A percentile compares a stretch with the other conserved stretches of the same genome.
Evolutionary conservation across 2,329 filamentous ascomycete genomes (phyloP).

Genomic region (Mariannaea elegans): DNA sequence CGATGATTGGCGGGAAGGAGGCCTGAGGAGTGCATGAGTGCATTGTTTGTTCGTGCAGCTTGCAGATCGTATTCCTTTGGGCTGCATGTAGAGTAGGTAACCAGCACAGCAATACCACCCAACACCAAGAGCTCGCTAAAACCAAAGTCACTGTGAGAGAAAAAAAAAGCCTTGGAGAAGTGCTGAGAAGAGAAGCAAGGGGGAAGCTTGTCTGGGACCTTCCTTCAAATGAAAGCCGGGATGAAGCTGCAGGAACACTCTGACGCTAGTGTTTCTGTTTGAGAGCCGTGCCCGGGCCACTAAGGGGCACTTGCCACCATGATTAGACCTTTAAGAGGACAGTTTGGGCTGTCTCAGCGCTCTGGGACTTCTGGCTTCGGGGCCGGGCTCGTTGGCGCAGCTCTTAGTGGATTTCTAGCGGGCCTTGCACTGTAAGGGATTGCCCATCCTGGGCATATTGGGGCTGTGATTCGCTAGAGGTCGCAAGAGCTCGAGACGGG

Average conservation of each 20-base stretch:
- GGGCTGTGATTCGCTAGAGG: constrained; percentile 1
- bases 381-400: constrained; percentile 13
- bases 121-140: neutral
- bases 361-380: constrained; percentile 13
- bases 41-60: constrained; percentile 7
- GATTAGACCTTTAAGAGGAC: neutral
- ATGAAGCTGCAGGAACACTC: constrained; percentile 42
- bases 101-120: neutral
- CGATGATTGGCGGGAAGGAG: neutral
- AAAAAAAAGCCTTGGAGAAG: neutral
- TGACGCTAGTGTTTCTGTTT: constrained; percentile 47
- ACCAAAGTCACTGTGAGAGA: neutral
- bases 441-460: neutral
- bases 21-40: neutral
- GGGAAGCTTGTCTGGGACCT: neutral
- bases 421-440: neutral
- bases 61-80: constrained; percentile 12
- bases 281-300: constrained; percentile 29
- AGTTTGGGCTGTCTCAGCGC: neutral
- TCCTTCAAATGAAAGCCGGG: constrained; percentile 21
- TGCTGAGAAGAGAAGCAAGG: constrained; percentile 9
- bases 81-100: neutral
- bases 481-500: constrained; percentile 24
- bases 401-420: constrained; percentile 16
- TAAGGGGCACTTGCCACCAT: constrained; percentile 11